Evolutionary conservation across 2,329 filamentous ascomycete species (phyloP), one percentile per base, ranked within the genome.

Genomic region (Xylaria sp.): DNA sequence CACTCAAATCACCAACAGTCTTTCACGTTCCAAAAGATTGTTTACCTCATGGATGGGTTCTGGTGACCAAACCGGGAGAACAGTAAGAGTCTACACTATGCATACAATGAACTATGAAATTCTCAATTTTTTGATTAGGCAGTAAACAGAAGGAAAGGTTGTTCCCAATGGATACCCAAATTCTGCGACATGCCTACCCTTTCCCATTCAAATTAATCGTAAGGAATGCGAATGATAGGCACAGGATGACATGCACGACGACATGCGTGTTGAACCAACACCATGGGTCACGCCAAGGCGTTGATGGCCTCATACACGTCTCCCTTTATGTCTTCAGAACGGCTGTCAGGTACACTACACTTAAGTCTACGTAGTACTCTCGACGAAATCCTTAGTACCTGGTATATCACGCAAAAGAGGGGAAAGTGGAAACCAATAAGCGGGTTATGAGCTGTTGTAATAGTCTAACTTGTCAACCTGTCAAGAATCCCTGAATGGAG

Each of bases 381-480:
- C 28, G 5, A 28, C 5, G 28, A 28, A 28, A 37, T 37, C 7
- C 7, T 37, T 10, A 37, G 34, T 37, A 37, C 34, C 13, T n/a
- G 18, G 6, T 5, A 13, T 46, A 46, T 18, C 18, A 15, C 39
- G 18, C 13, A 18, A 18, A 18, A 46, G 64, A 65, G 55, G 59
- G 58, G 55, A 39, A 59, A 50, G 60, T 52, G 66, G 66, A 63
- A 61, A 60, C 39, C 9, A 54, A 69, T 66, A 65, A 66, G 60
- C 56, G 67, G 69, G 60, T 65, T 67, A 34, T 65, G 65, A 58
- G 51, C 63, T 65, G 69, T 60, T 46, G 59, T 12, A 61, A 9
- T 57, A 18, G 41, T 46, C 18, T 18, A 46, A 44, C 13, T 18
- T 3, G 12, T 44, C 13, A 18, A 46, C 41, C 15, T 6, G 34